Evolutionary conservation across 2,329 filamentous ascomycete genomes (phyloP).

Genomic region (Juglanconis oblonga): DNA sequence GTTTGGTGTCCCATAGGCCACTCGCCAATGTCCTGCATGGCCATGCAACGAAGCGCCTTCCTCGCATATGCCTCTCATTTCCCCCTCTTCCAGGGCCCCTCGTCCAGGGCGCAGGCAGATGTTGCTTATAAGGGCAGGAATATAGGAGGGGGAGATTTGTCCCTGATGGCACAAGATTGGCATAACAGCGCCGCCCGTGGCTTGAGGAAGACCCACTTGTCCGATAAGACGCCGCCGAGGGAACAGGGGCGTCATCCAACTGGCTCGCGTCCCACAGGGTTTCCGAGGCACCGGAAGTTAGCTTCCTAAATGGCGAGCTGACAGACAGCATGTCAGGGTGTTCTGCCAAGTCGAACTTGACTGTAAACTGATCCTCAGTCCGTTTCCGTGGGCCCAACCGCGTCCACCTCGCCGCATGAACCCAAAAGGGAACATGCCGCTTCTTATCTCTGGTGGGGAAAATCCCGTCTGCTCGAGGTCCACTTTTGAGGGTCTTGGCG

Average conservation of each 20-base stretch:
- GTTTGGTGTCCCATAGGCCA: neutral
- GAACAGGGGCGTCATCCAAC: neutral
- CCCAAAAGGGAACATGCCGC: neutral
- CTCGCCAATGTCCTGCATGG: neutral
- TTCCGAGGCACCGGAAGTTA: neutral
- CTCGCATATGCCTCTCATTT: too few species aligned
- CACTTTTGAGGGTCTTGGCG: neutral
- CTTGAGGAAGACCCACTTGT: neutral
- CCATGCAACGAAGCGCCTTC: too few species aligned
- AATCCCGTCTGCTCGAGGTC: neutral
- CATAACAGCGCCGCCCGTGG: neutral
- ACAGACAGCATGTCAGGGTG: neutral
- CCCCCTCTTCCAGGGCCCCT: too few species aligned
- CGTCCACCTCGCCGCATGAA: neutral
- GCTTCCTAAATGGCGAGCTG: neutral
- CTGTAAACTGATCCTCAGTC: neutral
- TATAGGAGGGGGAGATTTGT: neutral
- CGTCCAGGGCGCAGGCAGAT: neutral
- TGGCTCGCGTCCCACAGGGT: neutral
- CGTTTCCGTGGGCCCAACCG: neutral
- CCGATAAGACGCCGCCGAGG: neutral
- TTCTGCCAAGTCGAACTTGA: neutral
- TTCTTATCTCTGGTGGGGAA: neutral
- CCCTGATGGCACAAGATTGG: neutral
- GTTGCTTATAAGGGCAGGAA: neutral